These are phyloP conservation scores for Aspergillus avenaceus DNA, from an alignment of 495 filamentous ascomycete species.

Conservation along the genomic window DNA sequence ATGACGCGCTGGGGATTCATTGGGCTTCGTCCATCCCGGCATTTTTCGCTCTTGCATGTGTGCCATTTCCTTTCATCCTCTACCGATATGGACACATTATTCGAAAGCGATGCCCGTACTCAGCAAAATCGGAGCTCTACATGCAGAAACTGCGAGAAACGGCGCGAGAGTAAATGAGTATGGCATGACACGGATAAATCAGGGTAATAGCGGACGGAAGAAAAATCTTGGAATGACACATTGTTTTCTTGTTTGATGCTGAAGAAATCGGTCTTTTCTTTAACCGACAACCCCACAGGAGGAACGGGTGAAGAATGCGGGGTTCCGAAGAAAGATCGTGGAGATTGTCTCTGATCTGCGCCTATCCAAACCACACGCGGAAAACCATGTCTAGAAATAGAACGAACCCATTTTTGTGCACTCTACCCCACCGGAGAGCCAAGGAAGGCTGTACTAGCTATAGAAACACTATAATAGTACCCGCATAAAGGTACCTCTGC, in stretches of 20 bases:
- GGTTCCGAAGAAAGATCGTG: neutral
- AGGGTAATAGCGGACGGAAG: neutral
- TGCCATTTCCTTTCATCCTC: constrained; percentile 67
- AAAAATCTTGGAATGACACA: neutral
- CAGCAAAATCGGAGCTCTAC: constrained; percentile 44
- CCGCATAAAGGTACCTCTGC: too few species aligned
- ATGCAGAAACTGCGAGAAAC: neutral
- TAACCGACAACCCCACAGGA: neutral
- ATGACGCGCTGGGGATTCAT: constrained; percentile 59
- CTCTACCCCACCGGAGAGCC: neutral
- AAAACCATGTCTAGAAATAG: neutral
- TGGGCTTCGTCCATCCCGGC: constrained; percentile 67
- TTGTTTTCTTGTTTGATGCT: neutral
- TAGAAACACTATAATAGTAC: neutral
- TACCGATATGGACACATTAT: constrained; percentile 59
- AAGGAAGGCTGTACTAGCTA: neutral
- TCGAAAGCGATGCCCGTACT: constrained; percentile 59
- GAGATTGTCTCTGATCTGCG: neutral
- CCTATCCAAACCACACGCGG: neutral
- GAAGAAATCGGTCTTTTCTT: too few species aligned
- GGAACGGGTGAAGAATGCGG: neutral
- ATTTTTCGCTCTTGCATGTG: constrained; percentile 61
- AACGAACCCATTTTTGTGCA: neutral
- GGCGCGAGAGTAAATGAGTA: neutral
- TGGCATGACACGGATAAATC: neutral